Evolutionary conservation across 1,284 basidiomycete genomes (phyloP).

Genomic region (Trichosporon inkin): DNA sequence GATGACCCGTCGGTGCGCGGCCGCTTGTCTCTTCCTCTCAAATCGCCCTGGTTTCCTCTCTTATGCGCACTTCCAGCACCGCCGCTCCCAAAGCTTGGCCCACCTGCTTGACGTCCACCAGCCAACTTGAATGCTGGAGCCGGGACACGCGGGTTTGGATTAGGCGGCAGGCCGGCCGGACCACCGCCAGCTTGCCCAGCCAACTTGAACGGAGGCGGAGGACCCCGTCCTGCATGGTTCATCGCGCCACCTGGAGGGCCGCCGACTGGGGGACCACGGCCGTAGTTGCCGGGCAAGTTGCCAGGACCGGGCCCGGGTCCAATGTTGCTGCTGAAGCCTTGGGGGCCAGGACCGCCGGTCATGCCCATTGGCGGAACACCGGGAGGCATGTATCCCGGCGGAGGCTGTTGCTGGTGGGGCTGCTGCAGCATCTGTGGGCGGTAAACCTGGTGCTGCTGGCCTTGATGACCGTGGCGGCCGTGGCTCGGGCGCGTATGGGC

Average conservation of each 20-base stretch:
- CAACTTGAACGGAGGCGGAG: constrained; percentile 17
- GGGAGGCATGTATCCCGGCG: constrained; percentile 2
- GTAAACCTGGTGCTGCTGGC: not conserved
- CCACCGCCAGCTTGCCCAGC: constrained; percentile 7
- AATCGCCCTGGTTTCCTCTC: not conserved
- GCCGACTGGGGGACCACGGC: constrained; percentile 5
- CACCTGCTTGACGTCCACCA: not conserved
- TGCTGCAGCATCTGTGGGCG: not conserved
- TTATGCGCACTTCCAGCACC: not conserved
- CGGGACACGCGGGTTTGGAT: not conserved
- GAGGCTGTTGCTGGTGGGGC: not conserved
- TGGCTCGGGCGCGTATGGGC: not conserved
- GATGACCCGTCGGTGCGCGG: not conserved
- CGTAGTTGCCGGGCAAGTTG: not conserved
- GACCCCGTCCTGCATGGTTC: constrained; percentile 2
- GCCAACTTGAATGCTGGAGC: no score
- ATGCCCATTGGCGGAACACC: not conserved
- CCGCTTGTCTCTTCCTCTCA: not conserved
- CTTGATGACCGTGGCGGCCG: not conserved
- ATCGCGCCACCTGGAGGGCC: not conserved
- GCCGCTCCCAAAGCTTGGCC: constrained; percentile 11
- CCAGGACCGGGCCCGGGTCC: not conserved
- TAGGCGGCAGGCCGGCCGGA: not conserved
- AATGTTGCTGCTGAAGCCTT: not conserved
- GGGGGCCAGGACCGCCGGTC: not conserved